These are phyloP conservation scores for Narthecium ossifragum DNA, from an alignment of 106 monocot species.

Conservation along the genomic window DNA sequence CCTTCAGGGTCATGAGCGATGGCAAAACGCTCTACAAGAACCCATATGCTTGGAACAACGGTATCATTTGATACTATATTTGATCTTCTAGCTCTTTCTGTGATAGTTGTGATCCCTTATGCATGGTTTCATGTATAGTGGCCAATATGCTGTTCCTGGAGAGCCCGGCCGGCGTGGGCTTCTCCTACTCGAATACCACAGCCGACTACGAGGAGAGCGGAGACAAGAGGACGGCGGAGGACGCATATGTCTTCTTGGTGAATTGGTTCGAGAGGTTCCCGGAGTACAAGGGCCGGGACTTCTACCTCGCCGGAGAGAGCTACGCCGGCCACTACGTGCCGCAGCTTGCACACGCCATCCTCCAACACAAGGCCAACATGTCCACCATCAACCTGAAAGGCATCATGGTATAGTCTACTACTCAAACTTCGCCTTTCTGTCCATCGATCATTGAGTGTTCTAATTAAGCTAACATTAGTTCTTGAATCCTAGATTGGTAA, in stretches of 20 bases:
- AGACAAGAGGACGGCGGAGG: constrained; percentile 2
- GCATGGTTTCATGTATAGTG: constrained; percentile 5
- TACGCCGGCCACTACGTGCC: constrained; percentile 20
- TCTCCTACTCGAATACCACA: constrained; percentile 25
- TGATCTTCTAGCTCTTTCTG: background rate
- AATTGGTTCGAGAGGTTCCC: constrained; percentile 29
- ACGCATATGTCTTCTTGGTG: constrained; percentile 8
- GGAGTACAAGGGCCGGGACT: constrained; percentile 12
- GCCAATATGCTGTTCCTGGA: constrained; percentile 30
- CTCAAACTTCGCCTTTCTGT: background rate
- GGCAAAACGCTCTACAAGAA: constrained; percentile 1
- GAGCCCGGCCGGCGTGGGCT: constrained; percentile 19
- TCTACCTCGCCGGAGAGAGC: constrained; percentile 23
- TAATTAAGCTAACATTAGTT: background rate
- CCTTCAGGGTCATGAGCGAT: constrained; percentile 10
- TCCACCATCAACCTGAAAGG: constrained; percentile 31
- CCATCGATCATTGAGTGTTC: background rate
- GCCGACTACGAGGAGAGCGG: constrained; percentile 3
- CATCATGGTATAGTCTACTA: constrained; percentile 8
- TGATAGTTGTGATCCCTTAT: background rate
- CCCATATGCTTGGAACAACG: constrained; percentile 9
- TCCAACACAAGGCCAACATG: constrained; percentile 9
- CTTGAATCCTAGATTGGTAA: constrained; percentile 22
- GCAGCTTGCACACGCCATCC: constrained; percentile 5
- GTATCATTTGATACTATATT: background rate